Evolutionary conservation across 352 stramenopile species (phyloP), one percentile per base, ranked within the genome.

Genomic region (Elongisporangium undulatum): DNA sequence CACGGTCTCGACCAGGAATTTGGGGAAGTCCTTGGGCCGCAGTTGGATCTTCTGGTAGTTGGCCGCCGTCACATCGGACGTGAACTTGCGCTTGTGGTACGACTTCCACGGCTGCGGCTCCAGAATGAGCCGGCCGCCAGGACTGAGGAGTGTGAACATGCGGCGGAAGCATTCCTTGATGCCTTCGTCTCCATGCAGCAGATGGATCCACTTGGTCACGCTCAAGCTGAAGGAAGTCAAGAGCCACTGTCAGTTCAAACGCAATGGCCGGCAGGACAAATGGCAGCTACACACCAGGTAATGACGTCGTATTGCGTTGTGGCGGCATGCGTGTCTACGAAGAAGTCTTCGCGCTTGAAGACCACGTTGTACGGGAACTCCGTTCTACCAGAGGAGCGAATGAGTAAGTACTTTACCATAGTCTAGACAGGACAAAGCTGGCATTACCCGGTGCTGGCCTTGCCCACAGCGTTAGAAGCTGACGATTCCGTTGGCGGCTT

Each of bases 171-270:
- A 64, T 21, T 68, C 62, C 55, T 90, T 81, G 55, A 97, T 72
- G 13, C 85, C 87, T 23, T 92, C 82, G 53, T 97, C 89, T 15
- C 89, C 89, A 41, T 91, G 78, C 61, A 94, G 89, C 45, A 97
- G 69, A 57, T 97, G 89, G 45, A 97, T 91, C 89, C 89, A 97
- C 71, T 97, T 97, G 10, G 87, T 92, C 56, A 96, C 84, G 51
- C 85, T 95, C 50, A 97, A 92, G 53, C 87, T 90, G 54, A 17
- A 64, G 17, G 56, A 17, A 52, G 19, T 2, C 50, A 54, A 15
- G 21, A 55, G 12, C 12, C 34, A 17, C 34, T 17, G 34, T 45
- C 34, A 45, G 34, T 45, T 29, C 19, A 51, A n/a, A 15, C 9
- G 24, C 38, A 45, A 54, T 13, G 41, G 15, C 23, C 3, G 29